Conservation (phyloP, 129 eudicot genomes). For the Smallanthus sonchifolius region DNA sequence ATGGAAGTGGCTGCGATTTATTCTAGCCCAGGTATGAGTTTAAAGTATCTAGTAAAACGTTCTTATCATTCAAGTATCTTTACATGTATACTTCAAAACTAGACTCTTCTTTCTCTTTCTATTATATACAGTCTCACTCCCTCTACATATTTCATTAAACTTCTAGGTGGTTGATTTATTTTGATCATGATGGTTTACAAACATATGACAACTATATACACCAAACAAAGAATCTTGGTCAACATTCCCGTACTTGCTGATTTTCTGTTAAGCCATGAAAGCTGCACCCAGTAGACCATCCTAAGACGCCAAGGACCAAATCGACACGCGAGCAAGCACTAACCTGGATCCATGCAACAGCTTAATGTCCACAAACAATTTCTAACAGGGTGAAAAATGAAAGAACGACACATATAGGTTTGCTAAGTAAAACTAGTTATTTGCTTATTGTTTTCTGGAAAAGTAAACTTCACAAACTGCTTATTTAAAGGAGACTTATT, state of each 20-base stretch:
- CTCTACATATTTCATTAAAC: constrained; percentile 26
- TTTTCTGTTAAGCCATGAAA: constrained; percentile 47
- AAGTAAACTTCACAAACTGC: not conserved
- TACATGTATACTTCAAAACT: constrained; percentile 18
- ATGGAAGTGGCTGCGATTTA: no score
- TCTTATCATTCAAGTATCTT: constrained; percentile 11
- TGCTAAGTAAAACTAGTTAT: not conserved
- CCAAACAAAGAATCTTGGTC: constrained; percentile 24
- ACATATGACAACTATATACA: not conserved
- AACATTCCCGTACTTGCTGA: constrained; percentile 50
- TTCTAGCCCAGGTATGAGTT: no score
- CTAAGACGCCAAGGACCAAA: constrained; percentile 72
- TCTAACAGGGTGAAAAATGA: not conserved
- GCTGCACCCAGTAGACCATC: constrained; percentile 97
- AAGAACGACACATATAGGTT: not conserved
- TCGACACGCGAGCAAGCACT: constrained; percentile 73
- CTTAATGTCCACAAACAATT: not conserved
- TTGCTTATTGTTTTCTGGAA: not conserved
- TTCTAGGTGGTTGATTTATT: constrained; percentile 15
- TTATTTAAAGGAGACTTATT: not conserved
- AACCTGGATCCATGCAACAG: constrained; percentile 33
- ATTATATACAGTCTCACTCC: constrained; percentile 24
- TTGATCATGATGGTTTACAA: constrained; percentile 6
- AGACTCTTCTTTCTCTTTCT: not conserved
- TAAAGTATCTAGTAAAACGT: not conserved